Conservation (phyloP, 2,329 filamentous ascomycete species). For the Hypoxylon sp. region DNA sequence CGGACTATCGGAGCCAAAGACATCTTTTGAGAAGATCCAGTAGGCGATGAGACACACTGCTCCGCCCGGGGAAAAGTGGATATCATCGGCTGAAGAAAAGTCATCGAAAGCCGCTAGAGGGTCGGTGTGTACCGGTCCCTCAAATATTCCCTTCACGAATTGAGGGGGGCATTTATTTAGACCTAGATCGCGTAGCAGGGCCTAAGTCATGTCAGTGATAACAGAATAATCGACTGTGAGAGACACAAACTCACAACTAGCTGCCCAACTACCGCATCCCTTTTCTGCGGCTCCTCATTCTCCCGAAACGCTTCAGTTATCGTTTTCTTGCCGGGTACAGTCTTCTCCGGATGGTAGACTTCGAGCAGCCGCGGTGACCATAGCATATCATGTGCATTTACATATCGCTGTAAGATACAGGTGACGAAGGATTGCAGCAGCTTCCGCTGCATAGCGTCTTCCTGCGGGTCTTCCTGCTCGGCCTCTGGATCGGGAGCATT, state of each 20-base stretch:
- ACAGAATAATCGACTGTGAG: conserved; percentile 9
- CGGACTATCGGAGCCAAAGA: conserved; percentile 71
- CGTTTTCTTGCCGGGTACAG: conserved; percentile 73
- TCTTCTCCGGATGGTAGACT: conserved; percentile 74
- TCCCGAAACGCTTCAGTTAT: conserved; percentile 75
- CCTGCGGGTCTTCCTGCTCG: conserved; percentile 67
- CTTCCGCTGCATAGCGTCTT: conserved; percentile 73
- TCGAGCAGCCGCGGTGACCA: conserved; percentile 78
- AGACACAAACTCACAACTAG: conserved; percentile 69
- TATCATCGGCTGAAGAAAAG: conserved; percentile 63
- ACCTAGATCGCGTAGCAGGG: conserved; percentile 74
- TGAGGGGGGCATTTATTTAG: conserved; percentile 63
- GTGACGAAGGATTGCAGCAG: conserved; percentile 84
- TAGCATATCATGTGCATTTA: conserved; percentile 71
- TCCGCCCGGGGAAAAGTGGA: conserved; percentile 72
- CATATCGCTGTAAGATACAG: conserved; percentile 80
- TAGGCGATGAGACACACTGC: conserved; percentile 72
- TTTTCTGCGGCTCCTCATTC: conserved; percentile 71
- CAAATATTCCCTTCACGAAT: conserved; percentile 63
- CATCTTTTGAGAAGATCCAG: conserved; percentile 72
- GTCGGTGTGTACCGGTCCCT: conserved; percentile 59
- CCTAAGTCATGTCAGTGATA: conserved; percentile 57
- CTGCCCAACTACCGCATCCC: conserved; percentile 79
- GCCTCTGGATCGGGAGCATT: conserved; percentile 75
- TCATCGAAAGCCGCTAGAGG: conserved; percentile 65